A percentile compares a stretch with the other conserved stretches of the same genome.
Evolutionary conservation across 208 protist genomes (phyloP).

Genomic region (Vickermania ingenoplastis): DNA sequence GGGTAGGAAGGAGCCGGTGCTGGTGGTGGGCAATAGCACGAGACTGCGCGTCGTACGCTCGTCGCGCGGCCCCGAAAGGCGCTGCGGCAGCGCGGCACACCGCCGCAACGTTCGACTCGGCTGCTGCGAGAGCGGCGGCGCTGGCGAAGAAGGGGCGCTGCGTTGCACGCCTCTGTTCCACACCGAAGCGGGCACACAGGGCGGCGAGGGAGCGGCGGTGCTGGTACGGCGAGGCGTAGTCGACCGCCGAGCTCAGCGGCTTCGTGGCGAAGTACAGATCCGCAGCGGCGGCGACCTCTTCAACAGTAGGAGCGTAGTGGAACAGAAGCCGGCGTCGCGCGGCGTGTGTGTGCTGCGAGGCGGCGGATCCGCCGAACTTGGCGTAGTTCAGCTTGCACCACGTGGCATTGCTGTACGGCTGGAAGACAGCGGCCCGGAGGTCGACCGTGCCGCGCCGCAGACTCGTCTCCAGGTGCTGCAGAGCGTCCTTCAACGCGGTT

Average conservation of each 20-base stretch:
- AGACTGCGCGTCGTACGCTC: constrained; percentile 18
- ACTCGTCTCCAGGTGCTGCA: constrained; percentile 36
- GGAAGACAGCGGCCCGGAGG: constrained; percentile 41
- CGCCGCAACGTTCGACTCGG: constrained; percentile 34
- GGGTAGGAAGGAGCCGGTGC: constrained; percentile 29
- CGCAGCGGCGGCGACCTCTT: constrained; percentile 64
- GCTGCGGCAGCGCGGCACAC: constrained; percentile 25
- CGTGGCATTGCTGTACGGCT: constrained; percentile 46
- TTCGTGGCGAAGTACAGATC: constrained; percentile 77
- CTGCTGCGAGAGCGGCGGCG: constrained; percentile 42
- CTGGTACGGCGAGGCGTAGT: constrained; percentile 79
- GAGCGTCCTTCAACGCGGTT: constrained; percentile 12
- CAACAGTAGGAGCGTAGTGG: constrained; percentile 44
- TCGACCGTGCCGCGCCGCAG: constrained; percentile 45
- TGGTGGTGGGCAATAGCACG: constrained; percentile 6
- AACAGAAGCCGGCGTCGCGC: constrained; percentile 62
- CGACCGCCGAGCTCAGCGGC: constrained; percentile 52
- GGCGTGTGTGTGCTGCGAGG: constrained; percentile 72
- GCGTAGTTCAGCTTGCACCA: constrained; percentile 74
- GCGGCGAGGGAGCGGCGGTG: constrained; percentile 49
- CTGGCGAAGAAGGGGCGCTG: constrained; percentile 59
- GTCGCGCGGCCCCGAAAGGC: constrained; percentile 47
- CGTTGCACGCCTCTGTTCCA: constrained; percentile 50
- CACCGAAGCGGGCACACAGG: constrained; percentile 52
- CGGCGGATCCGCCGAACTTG: constrained; percentile 65